Evolutionary conservation across 2,329 filamentous ascomycete genomes (phyloP).

Genomic region (Mycosphaerelloides madeirae): DNA sequence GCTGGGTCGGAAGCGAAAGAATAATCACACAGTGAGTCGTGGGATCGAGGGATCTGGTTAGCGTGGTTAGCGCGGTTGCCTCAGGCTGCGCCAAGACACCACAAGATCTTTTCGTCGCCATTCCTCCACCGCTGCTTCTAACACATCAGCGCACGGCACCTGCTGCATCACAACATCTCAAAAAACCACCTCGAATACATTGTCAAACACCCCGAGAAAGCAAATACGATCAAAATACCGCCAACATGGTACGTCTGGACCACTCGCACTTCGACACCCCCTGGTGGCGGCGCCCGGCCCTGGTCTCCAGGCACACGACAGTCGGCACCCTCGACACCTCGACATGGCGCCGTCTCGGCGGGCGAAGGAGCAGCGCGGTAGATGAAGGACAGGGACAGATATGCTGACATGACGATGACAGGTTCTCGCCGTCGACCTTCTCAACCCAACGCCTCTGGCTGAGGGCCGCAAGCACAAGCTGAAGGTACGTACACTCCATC

Average conservation of each 20-base stretch:
- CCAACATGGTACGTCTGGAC: slow-evolving; percentile 27
- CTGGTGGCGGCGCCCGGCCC: slow-evolving; percentile 13
- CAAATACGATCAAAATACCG: slow-evolving; percentile 22
- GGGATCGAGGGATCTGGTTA: no score
- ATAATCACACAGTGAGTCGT: no score
- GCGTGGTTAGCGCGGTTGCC: no score
- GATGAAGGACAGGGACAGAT: neutral
- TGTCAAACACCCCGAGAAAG: slow-evolving; percentile 7
- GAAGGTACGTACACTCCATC: slow-evolving; percentile 62
- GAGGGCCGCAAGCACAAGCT: slow-evolving; percentile 99
- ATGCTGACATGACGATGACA: slow-evolving; percentile 41
- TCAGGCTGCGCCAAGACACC: no score
- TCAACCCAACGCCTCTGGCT: slow-evolving; percentile 96
- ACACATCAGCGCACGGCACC: slow-evolving; percentile 7
- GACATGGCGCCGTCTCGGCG: neutral
- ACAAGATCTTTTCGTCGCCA: neutral
- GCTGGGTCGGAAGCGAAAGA: no score
- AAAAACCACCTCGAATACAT: slow-evolving; percentile 12
- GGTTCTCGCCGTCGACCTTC: slow-evolving; percentile 99
- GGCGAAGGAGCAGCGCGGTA: neutral
- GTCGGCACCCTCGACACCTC: neutral
- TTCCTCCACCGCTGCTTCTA: neutral
- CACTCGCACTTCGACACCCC: slow-evolving; percentile 5
- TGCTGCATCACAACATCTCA: slow-evolving; percentile 19
- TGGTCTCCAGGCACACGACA: slow-evolving; percentile 25